These are phyloP conservation scores for Mallotus nudiflorus DNA, from an alignment of 345 rosid species.

Conservation along the genomic window DNA sequence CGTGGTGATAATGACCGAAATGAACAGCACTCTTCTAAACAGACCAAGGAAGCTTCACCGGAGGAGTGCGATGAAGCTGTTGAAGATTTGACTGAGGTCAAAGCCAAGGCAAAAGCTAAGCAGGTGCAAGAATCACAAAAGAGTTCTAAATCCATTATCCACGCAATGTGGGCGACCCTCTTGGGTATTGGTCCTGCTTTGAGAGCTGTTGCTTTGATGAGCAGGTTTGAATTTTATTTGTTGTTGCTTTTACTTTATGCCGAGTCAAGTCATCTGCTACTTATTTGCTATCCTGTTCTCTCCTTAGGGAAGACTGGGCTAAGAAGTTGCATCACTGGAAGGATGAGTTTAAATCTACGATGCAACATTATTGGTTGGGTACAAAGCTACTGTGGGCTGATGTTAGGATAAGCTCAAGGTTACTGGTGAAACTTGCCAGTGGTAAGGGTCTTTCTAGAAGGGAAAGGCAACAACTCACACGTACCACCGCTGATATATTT, in stretches of 20 bases:
- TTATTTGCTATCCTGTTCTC: constrained; percentile 20
- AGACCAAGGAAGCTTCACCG: constrained; percentile 80
- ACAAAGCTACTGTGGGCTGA: constrained; percentile 93
- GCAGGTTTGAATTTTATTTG: constrained; percentile 56
- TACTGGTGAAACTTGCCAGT: constrained; percentile 77
- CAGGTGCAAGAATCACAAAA: constrained; percentile 65
- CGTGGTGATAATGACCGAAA: constrained; percentile 39
- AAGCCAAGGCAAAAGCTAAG: constrained; percentile 90
- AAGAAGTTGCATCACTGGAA: constrained; percentile 80
- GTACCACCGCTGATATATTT: constrained; percentile 90
- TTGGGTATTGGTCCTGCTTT: constrained; percentile 90
- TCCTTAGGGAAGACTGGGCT: constrained; percentile 93
- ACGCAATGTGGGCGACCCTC: constrained; percentile 56
- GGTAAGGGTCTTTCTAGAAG: constrained; percentile 95
- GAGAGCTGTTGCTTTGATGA: constrained; percentile 91
- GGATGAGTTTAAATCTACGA: constrained; percentile 80
- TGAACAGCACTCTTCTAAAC: constrained; percentile 45
- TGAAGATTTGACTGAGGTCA: constrained; percentile 74
- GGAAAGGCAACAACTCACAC: constrained; percentile 87
- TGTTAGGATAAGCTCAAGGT: constrained; percentile 77
- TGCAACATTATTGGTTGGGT: constrained; percentile 95
- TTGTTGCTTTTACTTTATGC: constrained; percentile 18
- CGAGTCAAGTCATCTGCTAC: neutral
- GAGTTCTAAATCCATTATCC: constrained; percentile 47
- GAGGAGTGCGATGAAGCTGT: constrained; percentile 98